phyloP scores from a whole-genome alignment of 805 yeast genomes.

The Yarrowia sp. region DNA sequence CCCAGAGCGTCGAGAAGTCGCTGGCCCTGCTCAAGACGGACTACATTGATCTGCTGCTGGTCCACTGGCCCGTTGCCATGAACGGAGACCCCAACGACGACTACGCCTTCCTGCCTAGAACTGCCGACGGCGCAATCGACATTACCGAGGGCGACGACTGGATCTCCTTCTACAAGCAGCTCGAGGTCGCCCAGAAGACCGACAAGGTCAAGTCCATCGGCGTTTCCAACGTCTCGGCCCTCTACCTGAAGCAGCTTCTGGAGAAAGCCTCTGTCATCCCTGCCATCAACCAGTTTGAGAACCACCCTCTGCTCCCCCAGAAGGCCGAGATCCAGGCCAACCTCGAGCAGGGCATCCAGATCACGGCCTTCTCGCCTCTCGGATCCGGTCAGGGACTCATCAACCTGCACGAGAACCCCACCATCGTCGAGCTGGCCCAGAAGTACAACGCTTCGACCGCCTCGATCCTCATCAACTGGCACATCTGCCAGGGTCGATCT shows the following conservation, averaged over 20 bases:
- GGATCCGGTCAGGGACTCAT: background rate
- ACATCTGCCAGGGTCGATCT: conserved; percentile 51
- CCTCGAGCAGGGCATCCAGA: conserved; percentile 51
- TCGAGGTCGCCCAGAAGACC: conserved; percentile 52
- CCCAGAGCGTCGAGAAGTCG: conserved; percentile 52
- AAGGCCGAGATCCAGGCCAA: conserved; percentile 62
- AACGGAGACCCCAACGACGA: background rate
- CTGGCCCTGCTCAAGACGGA: conserved; percentile 44
- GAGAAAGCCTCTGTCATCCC: conserved; percentile 52
- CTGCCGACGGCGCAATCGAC: background rate
- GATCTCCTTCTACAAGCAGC: conserved; percentile 34
- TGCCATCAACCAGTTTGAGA: conserved; percentile 76
- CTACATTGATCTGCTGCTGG: conserved; percentile 68
- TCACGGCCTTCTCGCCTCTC: conserved; percentile 80
- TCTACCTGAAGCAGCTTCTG: conserved; percentile 55
- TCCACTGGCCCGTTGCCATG: conserved; percentile 50
- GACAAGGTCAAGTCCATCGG: conserved; percentile 57
- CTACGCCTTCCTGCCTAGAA: background rate
- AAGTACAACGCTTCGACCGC: conserved; percentile 47
- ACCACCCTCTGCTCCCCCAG: conserved; percentile 80
- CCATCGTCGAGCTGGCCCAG: conserved; percentile 55
- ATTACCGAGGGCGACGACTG: conserved; percentile 27
- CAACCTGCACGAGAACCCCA: conserved; percentile 44
- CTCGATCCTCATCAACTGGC: conserved; percentile 39
- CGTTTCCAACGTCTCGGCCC: conserved; percentile 60